phyloP scores from a whole-genome alignment of 2,329 filamentous ascomycete genomes.

The Fusarium hainanense region DNA sequence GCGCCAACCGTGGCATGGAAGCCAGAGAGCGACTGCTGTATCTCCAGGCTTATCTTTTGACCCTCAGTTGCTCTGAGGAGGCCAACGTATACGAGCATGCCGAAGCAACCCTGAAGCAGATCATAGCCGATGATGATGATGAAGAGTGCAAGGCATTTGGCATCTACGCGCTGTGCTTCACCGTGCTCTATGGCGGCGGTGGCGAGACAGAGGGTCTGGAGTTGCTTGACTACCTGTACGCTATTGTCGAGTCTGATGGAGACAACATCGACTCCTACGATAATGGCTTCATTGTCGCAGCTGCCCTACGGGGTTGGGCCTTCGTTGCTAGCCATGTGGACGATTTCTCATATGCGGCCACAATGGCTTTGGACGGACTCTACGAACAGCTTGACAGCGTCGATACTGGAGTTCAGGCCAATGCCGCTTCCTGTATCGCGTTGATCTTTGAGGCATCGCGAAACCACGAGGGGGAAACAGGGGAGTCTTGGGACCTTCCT shows the following conservation, averaged over 20 bases:
- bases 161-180: constrained; percentile 79
- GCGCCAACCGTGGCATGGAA: constrained; percentile 74
- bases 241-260: constrained; percentile 84
- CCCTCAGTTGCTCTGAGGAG: constrained; percentile 75
- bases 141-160: constrained; percentile 73
- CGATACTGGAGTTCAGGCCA: constrained; percentile 78
- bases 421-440: constrained; percentile 83
- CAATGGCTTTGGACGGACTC: constrained; percentile 81
- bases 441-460: constrained; percentile 80
- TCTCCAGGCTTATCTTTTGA: constrained; percentile 77
- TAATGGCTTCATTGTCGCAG: constrained; percentile 75
- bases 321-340: constrained; percentile 82
- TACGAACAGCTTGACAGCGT: constrained; percentile 85
- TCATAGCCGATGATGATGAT: constrained; percentile 67
- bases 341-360: constrained; percentile 76
- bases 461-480: constrained; percentile 60
- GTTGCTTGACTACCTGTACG: constrained; percentile 78
- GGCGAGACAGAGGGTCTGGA: constrained; percentile 74
- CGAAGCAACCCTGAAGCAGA: constrained; percentile 49
- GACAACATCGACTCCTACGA: constrained; percentile 77
- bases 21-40: constrained; percentile 76
- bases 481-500: constrained; percentile 60
- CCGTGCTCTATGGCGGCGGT: constrained; percentile 80
- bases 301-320: constrained; percentile 82
- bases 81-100: constrained; percentile 49